phyloP scores from a whole-genome alignment of 139 green algal genomes.

The Tetratostichococcus sp. region DNA sequence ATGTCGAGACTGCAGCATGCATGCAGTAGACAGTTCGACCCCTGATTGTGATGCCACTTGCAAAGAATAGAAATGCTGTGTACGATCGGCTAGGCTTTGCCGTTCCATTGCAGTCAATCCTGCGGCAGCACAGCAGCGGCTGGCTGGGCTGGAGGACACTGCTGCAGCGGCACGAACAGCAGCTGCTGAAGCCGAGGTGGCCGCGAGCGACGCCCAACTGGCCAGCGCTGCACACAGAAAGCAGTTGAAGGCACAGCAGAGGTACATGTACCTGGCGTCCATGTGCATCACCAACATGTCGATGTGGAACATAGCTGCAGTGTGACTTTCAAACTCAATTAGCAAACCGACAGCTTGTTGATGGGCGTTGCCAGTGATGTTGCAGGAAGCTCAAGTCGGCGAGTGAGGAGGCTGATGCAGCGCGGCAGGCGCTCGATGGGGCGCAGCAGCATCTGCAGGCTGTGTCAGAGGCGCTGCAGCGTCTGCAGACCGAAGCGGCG shows the following conservation, averaged over 20 bases:
- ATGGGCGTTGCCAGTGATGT: too few relatives aligned
- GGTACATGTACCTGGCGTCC: background rate
- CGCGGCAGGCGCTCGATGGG: background rate
- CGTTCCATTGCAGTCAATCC: background rate
- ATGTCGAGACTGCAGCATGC: too few relatives aligned
- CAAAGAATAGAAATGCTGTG: too few relatives aligned
- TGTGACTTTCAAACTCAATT: too few relatives aligned
- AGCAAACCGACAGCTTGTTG: too few relatives aligned
- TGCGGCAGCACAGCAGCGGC: too few relatives aligned
- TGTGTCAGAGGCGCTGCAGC: too few relatives aligned
- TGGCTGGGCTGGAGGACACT: conserved; percentile 5
- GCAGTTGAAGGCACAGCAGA: background rate
- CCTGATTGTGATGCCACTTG: too few relatives aligned
- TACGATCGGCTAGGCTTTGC: too few relatives aligned
- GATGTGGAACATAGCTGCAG: too few relatives aligned
- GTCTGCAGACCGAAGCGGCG: background rate
- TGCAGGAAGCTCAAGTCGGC: background rate
- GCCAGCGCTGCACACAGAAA: background rate
- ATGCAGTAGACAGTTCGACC: too few relatives aligned
- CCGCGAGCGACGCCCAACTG: background rate
- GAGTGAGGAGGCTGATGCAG: background rate
- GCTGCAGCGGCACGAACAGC: background rate
- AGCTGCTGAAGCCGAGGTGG: background rate
- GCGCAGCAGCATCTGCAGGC: background rate
- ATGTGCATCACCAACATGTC: too few relatives aligned